Evolutionary conservation across 352 stramenopile species (phyloP).

Genomic region (Globisporangium takayamanum): DNA sequence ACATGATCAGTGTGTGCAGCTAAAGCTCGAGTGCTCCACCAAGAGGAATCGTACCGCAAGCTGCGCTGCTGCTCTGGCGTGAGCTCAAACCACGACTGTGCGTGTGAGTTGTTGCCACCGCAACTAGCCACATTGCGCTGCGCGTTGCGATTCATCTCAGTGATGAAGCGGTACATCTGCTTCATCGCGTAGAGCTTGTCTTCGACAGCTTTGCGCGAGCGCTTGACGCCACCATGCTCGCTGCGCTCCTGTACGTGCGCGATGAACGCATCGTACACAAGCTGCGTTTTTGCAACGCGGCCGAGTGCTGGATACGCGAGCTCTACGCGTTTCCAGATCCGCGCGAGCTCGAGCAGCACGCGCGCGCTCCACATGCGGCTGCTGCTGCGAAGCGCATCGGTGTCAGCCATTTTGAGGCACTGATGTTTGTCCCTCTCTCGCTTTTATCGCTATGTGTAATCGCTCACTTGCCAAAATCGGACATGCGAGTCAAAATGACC

Average conservation of each 20-base stretch:
- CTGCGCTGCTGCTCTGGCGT: constrained; percentile 44
- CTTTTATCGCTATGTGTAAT: too few relatives aligned
- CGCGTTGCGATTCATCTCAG: constrained; percentile 47
- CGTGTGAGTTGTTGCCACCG: constrained; percentile 6
- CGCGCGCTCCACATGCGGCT: constrained; percentile 46
- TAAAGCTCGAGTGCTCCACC: background rate
- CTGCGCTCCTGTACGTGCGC: background rate
- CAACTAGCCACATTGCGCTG: constrained; percentile 7
- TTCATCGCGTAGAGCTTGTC: constrained; percentile 65
- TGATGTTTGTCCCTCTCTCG: constrained; percentile 24
- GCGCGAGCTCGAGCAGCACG: constrained; percentile 47
- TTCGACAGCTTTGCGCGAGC: constrained; percentile 53
- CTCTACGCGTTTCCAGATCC: constrained; percentile 44
- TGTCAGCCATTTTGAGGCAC: constrained; percentile 42
- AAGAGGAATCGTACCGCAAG: constrained; percentile 19
- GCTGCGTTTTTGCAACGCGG: constrained; percentile 35
- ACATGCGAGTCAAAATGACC: too few relatives aligned
- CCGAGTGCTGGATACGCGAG: constrained; percentile 27
- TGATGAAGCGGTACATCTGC: constrained; percentile 71
- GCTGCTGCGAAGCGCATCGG: too few relatives aligned
- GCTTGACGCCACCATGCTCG: constrained; percentile 24
- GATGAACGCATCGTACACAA: constrained; percentile 45
- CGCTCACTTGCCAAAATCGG: too few relatives aligned
- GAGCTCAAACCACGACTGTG: constrained; percentile 53
- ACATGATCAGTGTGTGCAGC: background rate